These are phyloP conservation scores for Phytopythium mirpurense DNA, from an alignment of 352 stramenopile genomes.

Conservation along the genomic window DNA sequence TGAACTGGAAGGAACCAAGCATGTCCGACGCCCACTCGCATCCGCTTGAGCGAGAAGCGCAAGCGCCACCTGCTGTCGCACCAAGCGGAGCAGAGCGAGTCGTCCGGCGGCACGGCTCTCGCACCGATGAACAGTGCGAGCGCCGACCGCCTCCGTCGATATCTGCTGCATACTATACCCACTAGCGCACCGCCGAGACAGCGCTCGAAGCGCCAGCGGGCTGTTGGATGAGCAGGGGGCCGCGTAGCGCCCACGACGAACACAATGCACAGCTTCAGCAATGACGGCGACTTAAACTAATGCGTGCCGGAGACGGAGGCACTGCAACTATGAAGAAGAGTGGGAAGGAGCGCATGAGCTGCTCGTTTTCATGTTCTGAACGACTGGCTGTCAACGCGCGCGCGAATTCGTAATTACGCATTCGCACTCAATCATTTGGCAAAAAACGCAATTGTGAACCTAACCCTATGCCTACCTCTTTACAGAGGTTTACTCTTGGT, in stretches of 20 bases:
- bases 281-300: background rate
- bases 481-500: too few relatives aligned
- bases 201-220: constrained; percentile 26
- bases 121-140: background rate
- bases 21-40: constrained; percentile 32
- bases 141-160: constrained; percentile 18
- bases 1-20: background rate
- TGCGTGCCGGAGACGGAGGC: background rate
- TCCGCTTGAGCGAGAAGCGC: constrained; percentile 8
- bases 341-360: background rate
- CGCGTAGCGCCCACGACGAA: constrained; percentile 2
- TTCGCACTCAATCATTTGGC: background rate
- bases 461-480: too few relatives aligned
- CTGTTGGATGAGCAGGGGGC: constrained; percentile 63
- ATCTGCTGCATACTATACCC: constrained; percentile 79
- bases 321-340: background rate
- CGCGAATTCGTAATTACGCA: constrained; percentile 14
- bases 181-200: constrained; percentile 36
- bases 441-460: too few relatives aligned
- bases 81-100: constrained; percentile 18
- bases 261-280: background rate
- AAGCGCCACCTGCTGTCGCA: constrained; percentile 2
- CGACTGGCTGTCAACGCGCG: constrained; percentile 20
- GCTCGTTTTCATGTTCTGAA: constrained; percentile 10
- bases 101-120: background rate